phyloP scores from a whole-genome alignment of 2,329 filamentous ascomycete species.

The Furcasterigmium sp. region DNA sequence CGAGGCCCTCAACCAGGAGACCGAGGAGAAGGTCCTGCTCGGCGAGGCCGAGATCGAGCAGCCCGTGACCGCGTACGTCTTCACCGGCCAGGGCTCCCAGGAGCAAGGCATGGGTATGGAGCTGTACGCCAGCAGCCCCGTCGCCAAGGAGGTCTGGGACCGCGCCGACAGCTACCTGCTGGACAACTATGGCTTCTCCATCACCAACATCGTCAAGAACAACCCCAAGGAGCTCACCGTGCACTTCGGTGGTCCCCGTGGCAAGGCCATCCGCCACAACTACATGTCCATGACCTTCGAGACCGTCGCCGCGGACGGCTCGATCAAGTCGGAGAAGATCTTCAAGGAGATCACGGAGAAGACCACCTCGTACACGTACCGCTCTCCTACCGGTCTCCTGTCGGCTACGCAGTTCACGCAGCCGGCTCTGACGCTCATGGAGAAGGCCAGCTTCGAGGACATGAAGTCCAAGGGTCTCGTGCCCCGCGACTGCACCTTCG shows the following conservation, averaged over 20 bases:
- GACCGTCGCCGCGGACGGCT: conserved; percentile 87
- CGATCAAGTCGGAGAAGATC: conserved; percentile 97
- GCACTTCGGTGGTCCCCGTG: conserved; percentile 93
- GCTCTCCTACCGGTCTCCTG: conserved; percentile 86
- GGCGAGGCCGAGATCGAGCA: conserved; percentile 98
- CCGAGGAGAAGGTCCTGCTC: conserved; percentile 90
- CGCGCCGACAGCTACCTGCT: conserved; percentile 96
- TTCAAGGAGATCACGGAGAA: conserved; percentile 96
- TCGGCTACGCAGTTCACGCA: conserved; percentile 99
- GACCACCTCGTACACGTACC: conserved; percentile 94
- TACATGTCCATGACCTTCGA: conserved; percentile 99
- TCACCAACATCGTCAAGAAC: conserved; percentile 98
- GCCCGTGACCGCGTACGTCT: conserved; percentile 93
- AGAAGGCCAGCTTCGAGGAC: conserved; percentile 98
- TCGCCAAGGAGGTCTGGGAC: conserved; percentile 97
- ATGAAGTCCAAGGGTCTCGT: conserved; percentile 97
- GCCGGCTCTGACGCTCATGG: conserved; percentile 95
- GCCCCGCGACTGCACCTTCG: conserved; percentile 93
- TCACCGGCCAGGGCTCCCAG: conserved; percentile 96
- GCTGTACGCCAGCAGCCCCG: conserved; percentile 85
- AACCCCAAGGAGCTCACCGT: conserved; percentile 99
- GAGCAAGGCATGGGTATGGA: conserved; percentile 99
- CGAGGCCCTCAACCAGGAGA: conserved; percentile 91
- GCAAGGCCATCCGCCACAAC: conserved; percentile 96
- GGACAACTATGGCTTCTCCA: conserved; percentile 97